These are phyloP conservation scores for Dothiorella sarmentorum DNA, from an alignment of 2,329 filamentous ascomycete genomes.

Conservation along the genomic window DNA sequence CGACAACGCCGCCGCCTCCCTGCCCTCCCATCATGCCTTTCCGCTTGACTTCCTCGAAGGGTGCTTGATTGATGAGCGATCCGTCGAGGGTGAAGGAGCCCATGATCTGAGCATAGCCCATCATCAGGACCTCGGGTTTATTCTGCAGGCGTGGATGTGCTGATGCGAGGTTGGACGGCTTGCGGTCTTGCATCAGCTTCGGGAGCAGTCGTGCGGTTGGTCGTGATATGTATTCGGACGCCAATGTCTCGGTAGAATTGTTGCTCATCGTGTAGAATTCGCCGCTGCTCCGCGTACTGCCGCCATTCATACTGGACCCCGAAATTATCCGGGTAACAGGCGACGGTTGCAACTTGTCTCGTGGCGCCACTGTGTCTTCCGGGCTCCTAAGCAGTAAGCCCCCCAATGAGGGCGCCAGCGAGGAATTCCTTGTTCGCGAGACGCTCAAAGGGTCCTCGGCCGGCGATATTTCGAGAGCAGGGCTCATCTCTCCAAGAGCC, in stretches of 20 bases:
- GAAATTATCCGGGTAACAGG: slow-evolving; percentile 70
- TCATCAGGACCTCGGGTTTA: slow-evolving; percentile 80
- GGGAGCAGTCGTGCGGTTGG: slow-evolving; percentile 26
- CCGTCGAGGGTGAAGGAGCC: slow-evolving; percentile 90
- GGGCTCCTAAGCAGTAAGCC: neutral
- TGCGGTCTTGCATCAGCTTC: slow-evolving; percentile 11
- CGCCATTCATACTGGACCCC: slow-evolving; percentile 66
- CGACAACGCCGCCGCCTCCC: slow-evolving; percentile 76
- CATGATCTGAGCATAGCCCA: slow-evolving; percentile 94
- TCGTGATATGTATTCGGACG: slow-evolving; percentile 72
- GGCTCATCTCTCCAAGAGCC: slow-evolving; percentile 19
- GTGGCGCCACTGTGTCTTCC: slow-evolving; percentile 33
- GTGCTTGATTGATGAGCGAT: slow-evolving; percentile 80
- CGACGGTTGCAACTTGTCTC: slow-evolving; percentile 51
- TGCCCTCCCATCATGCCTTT: slow-evolving; percentile 88
- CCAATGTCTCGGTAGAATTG: slow-evolving; percentile 87
- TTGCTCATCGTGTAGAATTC: slow-evolving; percentile 96
- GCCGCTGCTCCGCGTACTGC: slow-evolving; percentile 84
- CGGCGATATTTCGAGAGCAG: slow-evolving; percentile 14
- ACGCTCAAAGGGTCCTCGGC: slow-evolving; percentile 1
- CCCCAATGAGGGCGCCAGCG: neutral
- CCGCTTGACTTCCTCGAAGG: slow-evolving; percentile 93
- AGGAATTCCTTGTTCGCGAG: slow-evolving; percentile 1
- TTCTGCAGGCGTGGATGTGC: slow-evolving; percentile 24
- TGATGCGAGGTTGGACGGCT: slow-evolving; percentile 27